Percentiles rank a stretch among this genome's conserved stretches.
Conservation (phyloP, 2,329 filamentous ascomycete species). For the Xylaria sp. region DNA sequence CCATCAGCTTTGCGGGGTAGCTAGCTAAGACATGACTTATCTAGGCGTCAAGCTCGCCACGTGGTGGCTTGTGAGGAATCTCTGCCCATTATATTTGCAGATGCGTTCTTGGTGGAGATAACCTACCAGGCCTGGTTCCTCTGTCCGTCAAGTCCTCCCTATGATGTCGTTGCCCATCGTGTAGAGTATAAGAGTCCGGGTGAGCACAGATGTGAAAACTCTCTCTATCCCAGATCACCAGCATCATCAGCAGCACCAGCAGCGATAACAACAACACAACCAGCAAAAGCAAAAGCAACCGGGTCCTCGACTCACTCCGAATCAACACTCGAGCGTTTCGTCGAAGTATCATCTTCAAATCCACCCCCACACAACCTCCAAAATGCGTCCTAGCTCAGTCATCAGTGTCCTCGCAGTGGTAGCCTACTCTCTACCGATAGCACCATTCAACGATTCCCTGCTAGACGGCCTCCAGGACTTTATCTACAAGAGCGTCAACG, state of each 20-base stretch:
- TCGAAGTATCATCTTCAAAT: not conserved
- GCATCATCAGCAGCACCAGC: constrained; percentile 5
- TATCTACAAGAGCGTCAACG: constrained; percentile 31
- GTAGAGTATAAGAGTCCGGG: constrained; percentile 28
- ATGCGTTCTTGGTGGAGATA: constrained; percentile 27
- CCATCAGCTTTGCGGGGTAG: constrained; percentile 28
- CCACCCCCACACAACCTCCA: constrained; percentile 16
- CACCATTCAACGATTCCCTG: constrained; percentile 26
- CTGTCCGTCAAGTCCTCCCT: constrained; percentile 5
- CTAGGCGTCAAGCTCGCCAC: constrained; percentile 16
- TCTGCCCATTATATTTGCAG: constrained; percentile 39
- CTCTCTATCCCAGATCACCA: constrained; percentile 3
- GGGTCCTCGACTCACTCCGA: not conserved
- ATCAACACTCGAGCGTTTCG: constrained; percentile 1
- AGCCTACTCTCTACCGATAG: constrained; percentile 35
- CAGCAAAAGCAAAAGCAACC: constrained; percentile 9
- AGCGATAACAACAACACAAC: not conserved
- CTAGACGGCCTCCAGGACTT: constrained; percentile 26
- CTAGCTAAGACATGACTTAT: constrained; percentile 38
- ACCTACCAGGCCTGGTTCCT: constrained; percentile 1
- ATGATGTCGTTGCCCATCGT: not conserved
- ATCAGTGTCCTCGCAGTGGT: constrained; percentile 34
- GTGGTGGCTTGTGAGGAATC: constrained; percentile 39
- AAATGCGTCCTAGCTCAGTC: constrained; percentile 42
- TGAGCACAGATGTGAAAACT: not conserved